Evolutionary conservation across 2,329 filamentous ascomycete species (phyloP), one percentile per base, ranked within the genome.

Genomic region (Colletotrichum spaethianum): DNA sequence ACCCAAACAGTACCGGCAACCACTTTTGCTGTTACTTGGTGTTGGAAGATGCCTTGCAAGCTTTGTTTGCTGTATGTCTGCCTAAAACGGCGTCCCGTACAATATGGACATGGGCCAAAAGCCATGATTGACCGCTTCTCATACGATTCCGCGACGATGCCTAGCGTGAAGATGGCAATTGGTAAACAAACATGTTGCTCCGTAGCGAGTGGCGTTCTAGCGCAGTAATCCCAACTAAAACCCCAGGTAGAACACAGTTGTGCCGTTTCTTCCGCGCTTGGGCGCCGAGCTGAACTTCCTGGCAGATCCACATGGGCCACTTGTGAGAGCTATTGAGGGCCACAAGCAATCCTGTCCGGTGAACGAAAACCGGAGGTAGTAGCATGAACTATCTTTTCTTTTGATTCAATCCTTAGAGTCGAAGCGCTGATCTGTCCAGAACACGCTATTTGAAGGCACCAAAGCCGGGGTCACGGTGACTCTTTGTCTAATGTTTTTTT

Each of bases 221-320:
- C 53, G 33, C n/a, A 36, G 23, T 20, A 50, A 16, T n/a, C 3
- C 31, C 8, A n/a, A 18, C 28, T 14, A 28, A 3, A 2, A 9
- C 8, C n/a, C 31, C 31, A 4, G 6, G 12, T 28, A 20, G 59
- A 28, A 16, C 46, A 31, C 20, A 26, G n/a, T 8, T 20, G 33
- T 52, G 46, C 44, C 31, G 40, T 42, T n/a, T 28, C 18, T 52
- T 5, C 61, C 33, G 64, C 36, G 46, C 57, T 63, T 40, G 36
- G 46, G 36, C 44, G 48, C 26, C 9, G 14, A 53, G 61, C 61
- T 63, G 61, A 63, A 33, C 2, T 40, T 20, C 23, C n/a, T 2
- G 48, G 18, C 16, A 36, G 60, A 48, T 36, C n/a, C 33, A 36
- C 11, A 28, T 14, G 23, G 44, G 60, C 60, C 60, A 63, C 48